Evolutionary conservation across 129 eudicot species (phyloP).

Genomic region (Pittosporum tobira): DNA sequence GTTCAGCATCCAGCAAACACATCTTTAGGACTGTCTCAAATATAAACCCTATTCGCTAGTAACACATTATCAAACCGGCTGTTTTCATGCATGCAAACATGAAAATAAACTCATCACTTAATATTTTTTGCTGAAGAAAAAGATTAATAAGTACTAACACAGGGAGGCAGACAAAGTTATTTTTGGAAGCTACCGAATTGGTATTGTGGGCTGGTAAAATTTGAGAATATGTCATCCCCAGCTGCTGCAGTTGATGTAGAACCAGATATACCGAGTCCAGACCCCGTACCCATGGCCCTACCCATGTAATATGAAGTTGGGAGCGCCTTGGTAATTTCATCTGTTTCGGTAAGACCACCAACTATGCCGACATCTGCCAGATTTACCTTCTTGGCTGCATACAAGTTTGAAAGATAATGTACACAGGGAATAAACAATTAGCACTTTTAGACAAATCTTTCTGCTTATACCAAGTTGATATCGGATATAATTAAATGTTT

Average conservation of each 20-base stretch:
- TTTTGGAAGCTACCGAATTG: slow-evolving; percentile 66
- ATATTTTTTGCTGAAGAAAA: slow-evolving; percentile 5
- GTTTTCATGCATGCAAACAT: neutral
- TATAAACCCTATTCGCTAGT: neutral
- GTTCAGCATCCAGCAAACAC: neutral
- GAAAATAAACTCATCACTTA: neutral
- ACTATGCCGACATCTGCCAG: slow-evolving; percentile 79
- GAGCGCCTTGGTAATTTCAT: slow-evolving; percentile 55
- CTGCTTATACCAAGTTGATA: no score
- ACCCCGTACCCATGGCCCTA: slow-evolving; percentile 66
- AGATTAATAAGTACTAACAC: neutral
- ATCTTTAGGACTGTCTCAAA: neutral
- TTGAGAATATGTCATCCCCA: slow-evolving; percentile 58
- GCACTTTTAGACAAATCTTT: neutral
- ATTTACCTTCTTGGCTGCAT: slow-evolving; percentile 88
- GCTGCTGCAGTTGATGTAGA: slow-evolving; percentile 26
- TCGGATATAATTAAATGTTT: neutral
- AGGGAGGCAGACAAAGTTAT: slow-evolving; percentile 15
- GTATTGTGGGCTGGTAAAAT: slow-evolving; percentile 36
- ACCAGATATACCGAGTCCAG: slow-evolving; percentile 55
- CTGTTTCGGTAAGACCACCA: slow-evolving; percentile 63
- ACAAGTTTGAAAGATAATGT: neutral
- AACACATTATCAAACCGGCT: neutral
- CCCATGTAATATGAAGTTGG: slow-evolving; percentile 59
- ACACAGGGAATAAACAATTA: neutral